phyloP scores from a whole-genome alignment of 768 basidiomycete species.

The Trametes meyenii region DNA sequence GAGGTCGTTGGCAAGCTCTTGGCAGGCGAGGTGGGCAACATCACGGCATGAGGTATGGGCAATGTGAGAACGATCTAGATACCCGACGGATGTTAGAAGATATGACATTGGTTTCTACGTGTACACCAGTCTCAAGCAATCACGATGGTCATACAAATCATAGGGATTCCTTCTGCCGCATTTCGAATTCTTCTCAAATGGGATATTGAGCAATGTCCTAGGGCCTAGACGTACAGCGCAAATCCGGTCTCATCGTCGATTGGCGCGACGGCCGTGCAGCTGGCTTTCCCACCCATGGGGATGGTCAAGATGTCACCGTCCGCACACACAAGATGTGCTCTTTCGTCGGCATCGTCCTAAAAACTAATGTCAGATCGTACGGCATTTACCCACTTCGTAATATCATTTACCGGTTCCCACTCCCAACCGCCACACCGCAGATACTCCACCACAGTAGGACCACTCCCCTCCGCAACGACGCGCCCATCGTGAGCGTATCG shows the following conservation, averaged over 20 bases:
- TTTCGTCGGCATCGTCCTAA: constrained; percentile 60
- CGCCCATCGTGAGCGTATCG: constrained; percentile 54
- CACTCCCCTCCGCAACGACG: constrained; percentile 42
- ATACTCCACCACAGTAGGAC: constrained; percentile 71
- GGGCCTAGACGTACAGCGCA: constrained; percentile 42
- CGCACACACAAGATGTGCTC: constrained; percentile 74
- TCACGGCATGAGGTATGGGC: constrained; percentile 24
- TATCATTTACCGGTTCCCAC: constrained; percentile 74
- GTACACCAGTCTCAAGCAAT: constrained; percentile 5
- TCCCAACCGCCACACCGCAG: constrained; percentile 80
- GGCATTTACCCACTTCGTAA: neutral
- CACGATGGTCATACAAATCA: neutral
- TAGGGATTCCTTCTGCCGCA: constrained; percentile 30
- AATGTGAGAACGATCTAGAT: constrained; percentile 14
- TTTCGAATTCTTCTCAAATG: neutral
- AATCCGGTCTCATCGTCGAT: constrained; percentile 42
- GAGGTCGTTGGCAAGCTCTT: constrained; percentile 56
- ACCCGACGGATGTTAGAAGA: constrained; percentile 17
- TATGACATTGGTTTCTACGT: neutral
- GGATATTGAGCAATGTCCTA: neutral
- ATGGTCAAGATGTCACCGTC: constrained; percentile 78
- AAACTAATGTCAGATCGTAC: neutral
- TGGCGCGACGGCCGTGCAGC: constrained; percentile 46
- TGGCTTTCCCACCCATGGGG: constrained; percentile 58
- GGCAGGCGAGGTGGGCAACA: constrained; percentile 30